phyloP scores from a whole-genome alignment of 2,329 filamentous ascomycete genomes.

The Diplodia intermedia region DNA sequence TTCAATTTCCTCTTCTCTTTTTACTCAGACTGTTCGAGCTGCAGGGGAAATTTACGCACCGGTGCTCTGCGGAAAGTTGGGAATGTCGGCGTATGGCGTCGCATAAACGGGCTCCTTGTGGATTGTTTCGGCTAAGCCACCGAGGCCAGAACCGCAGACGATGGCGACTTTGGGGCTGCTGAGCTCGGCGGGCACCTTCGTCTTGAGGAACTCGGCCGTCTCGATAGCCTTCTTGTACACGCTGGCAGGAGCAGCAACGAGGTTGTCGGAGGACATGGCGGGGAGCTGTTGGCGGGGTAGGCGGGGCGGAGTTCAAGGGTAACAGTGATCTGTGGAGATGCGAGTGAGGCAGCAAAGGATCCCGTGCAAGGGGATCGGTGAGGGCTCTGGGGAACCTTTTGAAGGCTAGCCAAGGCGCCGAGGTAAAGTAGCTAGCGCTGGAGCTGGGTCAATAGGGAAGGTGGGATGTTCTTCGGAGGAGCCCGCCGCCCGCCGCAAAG shows the following conservation, averaged over 20 bases:
- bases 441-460: slow-evolving; percentile 11
- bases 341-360: neutral
- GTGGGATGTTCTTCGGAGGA: slow-evolving; percentile 19
- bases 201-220: slow-evolving; percentile 58
- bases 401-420: slow-evolving; percentile 11
- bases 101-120: slow-evolving; percentile 58
- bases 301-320: neutral
- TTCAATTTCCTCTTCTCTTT: neutral
- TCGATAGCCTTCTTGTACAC: slow-evolving; percentile 56
- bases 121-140: slow-evolving; percentile 65
- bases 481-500: slow-evolving; percentile 13
- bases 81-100: slow-evolving; percentile 65
- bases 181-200: slow-evolving; percentile 58
- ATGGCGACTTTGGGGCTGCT: slow-evolving; percentile 65
- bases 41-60: slow-evolving; percentile 53
- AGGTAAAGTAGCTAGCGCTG: neutral
- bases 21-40: neutral
- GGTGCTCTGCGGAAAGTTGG: slow-evolving; percentile 66
- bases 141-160: slow-evolving; percentile 69
- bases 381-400: neutral
- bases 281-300: neutral
- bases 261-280: slow-evolving; percentile 21
- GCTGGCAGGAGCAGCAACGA: slow-evolving; percentile 14
- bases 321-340: neutral
- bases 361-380: neutral